Evolutionary conservation across 768 basidiomycete genomes (phyloP).

Genomic region (Paxillus ammoniavirescens): DNA sequence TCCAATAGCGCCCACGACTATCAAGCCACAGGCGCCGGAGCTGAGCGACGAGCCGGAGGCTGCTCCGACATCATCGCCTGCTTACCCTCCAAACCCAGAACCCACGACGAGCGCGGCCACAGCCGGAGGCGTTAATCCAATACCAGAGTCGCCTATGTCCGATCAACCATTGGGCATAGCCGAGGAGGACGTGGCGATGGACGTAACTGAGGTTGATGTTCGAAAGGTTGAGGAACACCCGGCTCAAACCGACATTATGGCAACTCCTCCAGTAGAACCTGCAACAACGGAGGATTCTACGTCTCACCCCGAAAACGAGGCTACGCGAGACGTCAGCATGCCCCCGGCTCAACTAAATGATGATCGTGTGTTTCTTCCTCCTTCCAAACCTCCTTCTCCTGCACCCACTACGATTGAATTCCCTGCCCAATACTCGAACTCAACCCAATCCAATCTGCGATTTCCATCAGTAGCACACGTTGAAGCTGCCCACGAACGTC

Average conservation of each 20-base stretch:
- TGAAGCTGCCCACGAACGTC: constrained; percentile 36
- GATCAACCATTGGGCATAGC: constrained; percentile 24
- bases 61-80: background rate
- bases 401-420: constrained; percentile 11
- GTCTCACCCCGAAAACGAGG: constrained; percentile 1
- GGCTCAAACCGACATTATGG: constrained; percentile 10
- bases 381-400: constrained; percentile 10
- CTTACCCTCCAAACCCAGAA: constrained; percentile 11
- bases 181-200: constrained; percentile 26
- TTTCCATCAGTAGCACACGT: constrained; percentile 22
- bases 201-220: constrained; percentile 14
- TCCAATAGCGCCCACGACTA: constrained; percentile 3
- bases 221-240: constrained; percentile 11
- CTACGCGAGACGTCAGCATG: constrained; percentile 27
- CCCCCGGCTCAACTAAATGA: constrained; percentile 11
- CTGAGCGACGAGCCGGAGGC: background rate
- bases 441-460: constrained; percentile 4
- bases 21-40: constrained; percentile 1
- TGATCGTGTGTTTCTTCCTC: constrained; percentile 8
- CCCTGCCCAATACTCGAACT: constrained; percentile 5
- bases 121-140: constrained; percentile 4
- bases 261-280: constrained; percentile 1
- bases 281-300: constrained; percentile 11
- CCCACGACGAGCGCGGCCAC: constrained; percentile 2
- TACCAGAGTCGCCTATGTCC: constrained; percentile 3